phyloP scores from a whole-genome alignment of 805 yeast species.

The Phaffomyces opuntiae region DNA sequence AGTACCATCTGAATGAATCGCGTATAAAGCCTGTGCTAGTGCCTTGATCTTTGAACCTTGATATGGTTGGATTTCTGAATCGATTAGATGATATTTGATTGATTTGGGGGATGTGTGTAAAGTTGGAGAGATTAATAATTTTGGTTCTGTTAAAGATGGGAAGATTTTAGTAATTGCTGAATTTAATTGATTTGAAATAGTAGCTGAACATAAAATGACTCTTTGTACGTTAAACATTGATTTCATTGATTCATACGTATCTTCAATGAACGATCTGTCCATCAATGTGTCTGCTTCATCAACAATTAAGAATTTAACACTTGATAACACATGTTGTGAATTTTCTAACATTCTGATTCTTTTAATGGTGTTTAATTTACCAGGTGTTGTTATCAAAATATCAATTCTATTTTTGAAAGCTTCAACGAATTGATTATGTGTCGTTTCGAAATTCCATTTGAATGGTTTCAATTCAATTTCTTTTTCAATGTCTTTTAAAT shows the following conservation, averaged over 20 bases:
- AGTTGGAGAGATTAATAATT: slow-evolving; percentile 59
- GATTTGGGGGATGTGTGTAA: slow-evolving; percentile 79
- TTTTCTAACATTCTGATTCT: slow-evolving; percentile 28
- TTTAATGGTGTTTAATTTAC: slow-evolving; percentile 43
- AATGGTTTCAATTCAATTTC: slow-evolving; percentile 37
- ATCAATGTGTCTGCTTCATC: slow-evolving; percentile 94
- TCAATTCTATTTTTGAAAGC: slow-evolving; percentile 54
- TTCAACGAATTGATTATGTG: slow-evolving; percentile 45
- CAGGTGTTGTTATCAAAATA: slow-evolving; percentile 81
- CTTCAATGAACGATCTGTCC: slow-evolving; percentile 70
- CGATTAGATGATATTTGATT: slow-evolving; percentile 66
- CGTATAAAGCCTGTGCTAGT: slow-evolving; percentile 80
- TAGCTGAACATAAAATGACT: slow-evolving; percentile 79
- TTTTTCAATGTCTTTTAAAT: slow-evolving; percentile 27
- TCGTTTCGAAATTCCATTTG: slow-evolving; percentile 58
- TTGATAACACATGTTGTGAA: slow-evolving; percentile 32
- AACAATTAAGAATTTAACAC: slow-evolving; percentile 58
- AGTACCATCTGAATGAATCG: slow-evolving; percentile 76
- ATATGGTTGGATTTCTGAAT: slow-evolving; percentile 73
- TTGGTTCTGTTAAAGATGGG: slow-evolving; percentile 50
- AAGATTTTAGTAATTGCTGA: slow-evolving; percentile 50
- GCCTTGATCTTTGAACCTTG: slow-evolving; percentile 80
- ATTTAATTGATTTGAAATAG: slow-evolving; percentile 76
- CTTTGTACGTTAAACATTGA: slow-evolving; percentile 49
- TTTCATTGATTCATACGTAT: slow-evolving; percentile 50